Evolutionary conservation across 2,329 filamentous ascomycete species (phyloP).

Genomic region (Aspergillus niger): DNA sequence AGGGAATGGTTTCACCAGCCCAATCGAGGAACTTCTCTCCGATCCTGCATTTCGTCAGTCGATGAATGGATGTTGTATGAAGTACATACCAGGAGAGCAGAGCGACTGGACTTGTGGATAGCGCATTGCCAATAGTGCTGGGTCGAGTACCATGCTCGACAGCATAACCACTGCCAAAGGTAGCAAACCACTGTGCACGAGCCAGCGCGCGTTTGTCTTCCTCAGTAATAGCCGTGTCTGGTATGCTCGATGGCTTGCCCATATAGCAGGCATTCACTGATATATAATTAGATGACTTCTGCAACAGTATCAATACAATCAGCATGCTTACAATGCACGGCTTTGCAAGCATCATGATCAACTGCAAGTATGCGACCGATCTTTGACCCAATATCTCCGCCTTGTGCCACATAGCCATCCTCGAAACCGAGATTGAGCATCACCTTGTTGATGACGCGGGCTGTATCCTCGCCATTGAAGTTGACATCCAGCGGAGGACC

Average conservation of each 20-base stretch:
- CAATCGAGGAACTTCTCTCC: slow-evolving; percentile 45
- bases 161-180: slow-evolving; percentile 28
- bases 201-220: slow-evolving; percentile 35
- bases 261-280: slow-evolving; percentile 34
- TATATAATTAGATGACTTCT: slow-evolving; percentile 5
- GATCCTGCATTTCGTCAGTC: slow-evolving; percentile 32
- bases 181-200: slow-evolving; percentile 22
- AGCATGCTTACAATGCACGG: slow-evolving; percentile 30
- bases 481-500: slow-evolving; percentile 33
- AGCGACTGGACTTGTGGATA: slow-evolving; percentile 35
- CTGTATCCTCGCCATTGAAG: slow-evolving; percentile 28
- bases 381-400: slow-evolving; percentile 36
- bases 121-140: slow-evolving; percentile 38
- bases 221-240: slow-evolving; percentile 23
- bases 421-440: slow-evolving; percentile 35
- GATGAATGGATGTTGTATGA: background rate
- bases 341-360: slow-evolving; percentile 35
- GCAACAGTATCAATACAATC: no score
- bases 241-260: slow-evolving; percentile 23
- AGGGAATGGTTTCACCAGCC: slow-evolving; percentile 35
- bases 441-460: slow-evolving; percentile 32
- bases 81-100: slow-evolving; percentile 34
- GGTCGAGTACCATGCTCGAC: slow-evolving; percentile 35
- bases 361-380: slow-evolving; percentile 30
- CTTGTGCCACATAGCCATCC: slow-evolving; percentile 36